These are phyloP conservation scores for Talaromyces verruculosus DNA, from an alignment of 2,329 filamentous ascomycete genomes.

Conservation along the genomic window DNA sequence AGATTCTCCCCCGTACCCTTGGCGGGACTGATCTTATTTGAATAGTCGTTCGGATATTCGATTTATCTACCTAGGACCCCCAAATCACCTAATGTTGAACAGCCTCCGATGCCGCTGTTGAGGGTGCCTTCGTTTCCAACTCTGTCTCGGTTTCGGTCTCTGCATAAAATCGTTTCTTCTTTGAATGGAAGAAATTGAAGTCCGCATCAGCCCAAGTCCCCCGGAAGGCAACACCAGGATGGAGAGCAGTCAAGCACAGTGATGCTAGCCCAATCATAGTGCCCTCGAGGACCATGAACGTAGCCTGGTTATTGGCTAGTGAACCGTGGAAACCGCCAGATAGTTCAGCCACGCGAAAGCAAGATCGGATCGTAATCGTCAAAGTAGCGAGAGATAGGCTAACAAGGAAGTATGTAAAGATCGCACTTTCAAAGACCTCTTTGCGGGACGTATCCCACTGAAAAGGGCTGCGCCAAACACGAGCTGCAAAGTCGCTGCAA, in stretches of 20 bases:
- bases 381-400: constrained; percentile 1
- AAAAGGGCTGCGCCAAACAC: constrained; percentile 11
- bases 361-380: constrained; percentile 6
- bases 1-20: not conserved
- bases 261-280: constrained; percentile 8
- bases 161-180: not conserved
- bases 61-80: not conserved
- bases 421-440: constrained; percentile 1
- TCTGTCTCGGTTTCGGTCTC: not conserved
- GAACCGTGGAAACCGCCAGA: constrained; percentile 9
- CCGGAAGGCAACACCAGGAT: constrained; percentile 7
- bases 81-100: not conserved
- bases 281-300: constrained; percentile 12
- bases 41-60: not conserved
- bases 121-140: not conserved
- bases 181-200: not conserved
- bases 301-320: constrained; percentile 10
- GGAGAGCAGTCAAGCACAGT: not conserved
- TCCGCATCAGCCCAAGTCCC: constrained; percentile 7
- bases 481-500: not conserved
- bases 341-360: constrained; percentile 12
- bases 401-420: constrained; percentile 9
- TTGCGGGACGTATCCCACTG: constrained; percentile 1
- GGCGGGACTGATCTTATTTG: not conserved
- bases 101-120: not conserved